Evolutionary conservation across 2,329 filamentous ascomycete genomes (phyloP), one percentile per base, ranked within the genome.

Genomic region (Alternaria solani): DNA sequence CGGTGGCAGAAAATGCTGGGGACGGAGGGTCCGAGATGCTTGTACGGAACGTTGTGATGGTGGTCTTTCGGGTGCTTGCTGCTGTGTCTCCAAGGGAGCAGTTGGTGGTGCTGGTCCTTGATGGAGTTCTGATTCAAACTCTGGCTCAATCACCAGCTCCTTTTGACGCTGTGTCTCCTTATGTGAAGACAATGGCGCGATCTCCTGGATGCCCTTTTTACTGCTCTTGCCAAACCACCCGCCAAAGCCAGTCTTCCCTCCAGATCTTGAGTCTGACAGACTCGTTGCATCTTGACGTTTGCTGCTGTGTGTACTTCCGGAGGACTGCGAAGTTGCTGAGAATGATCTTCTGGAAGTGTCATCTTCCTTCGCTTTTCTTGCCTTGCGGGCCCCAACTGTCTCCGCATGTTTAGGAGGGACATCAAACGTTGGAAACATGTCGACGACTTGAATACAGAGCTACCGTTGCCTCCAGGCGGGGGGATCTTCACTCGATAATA

Each of bases 381-480:
- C 58, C 56, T 69, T 72, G 55, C 70, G 66, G 32, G 67, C 69
- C 26, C 70, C 66, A 30, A 71, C 64, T 4, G 70, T 72, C 61
- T 72, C 70, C 12, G 70, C 66, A 47, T 72, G 69, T 43, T 63
- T 61, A 14, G 69, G 67, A 48, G 69, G 70, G 34, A 70, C 63
- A 56, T 71, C 69, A 52, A 71, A 72, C 25, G 69, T 71, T 41
- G 70, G 70, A 51, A 72, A 72, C 70, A 72, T 72, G 44, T 46
- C 51, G 63, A 55, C 47, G 38, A 52, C 43, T 51, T 57, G 46
- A 51, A 58, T 58, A 36, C 26, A 42, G 41, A 23, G 46, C 52
- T 28, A 52, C 34, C 32, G 55, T 51, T 26, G 16, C 23, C 51
- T 44, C 14, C 25, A 42, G 34, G 41, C 26, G 43, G 44, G 59